A percentile compares a stretch with the other conserved stretches of the same genome.
Evolutionary conservation across 805 yeast genomes (phyloP).

Genomic region (Wickerhamiella azyma): DNA sequence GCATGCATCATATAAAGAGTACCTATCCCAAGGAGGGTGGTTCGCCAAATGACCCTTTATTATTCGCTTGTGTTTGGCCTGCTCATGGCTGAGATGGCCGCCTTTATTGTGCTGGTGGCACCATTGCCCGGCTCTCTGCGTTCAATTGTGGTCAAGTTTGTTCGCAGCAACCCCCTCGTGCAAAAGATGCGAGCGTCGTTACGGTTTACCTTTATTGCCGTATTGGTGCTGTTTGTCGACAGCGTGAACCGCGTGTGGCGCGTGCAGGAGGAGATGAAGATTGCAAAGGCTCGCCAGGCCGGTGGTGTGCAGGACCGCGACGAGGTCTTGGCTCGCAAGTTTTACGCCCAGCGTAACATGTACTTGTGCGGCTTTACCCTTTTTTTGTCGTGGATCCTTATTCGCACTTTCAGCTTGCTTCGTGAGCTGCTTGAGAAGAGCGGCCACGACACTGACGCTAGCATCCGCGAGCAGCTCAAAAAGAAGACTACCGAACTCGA

Average conservation of each 20-base stretch:
- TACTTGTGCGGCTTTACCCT: constrained; percentile 91
- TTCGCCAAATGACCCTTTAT: constrained; percentile 30
- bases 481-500: constrained; percentile 53
- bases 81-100: constrained; percentile 59
- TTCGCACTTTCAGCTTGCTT: constrained; percentile 71
- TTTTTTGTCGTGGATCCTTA: constrained; percentile 72
- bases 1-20: neutral
- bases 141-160: constrained; percentile 46
- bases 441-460: constrained; percentile 37
- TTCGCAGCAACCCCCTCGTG: constrained; percentile 56
- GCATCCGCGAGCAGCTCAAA: constrained; percentile 38
- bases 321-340: constrained; percentile 80
- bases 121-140: constrained; percentile 74
- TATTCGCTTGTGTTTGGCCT: constrained; percentile 50
- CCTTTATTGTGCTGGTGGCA: constrained; percentile 66
- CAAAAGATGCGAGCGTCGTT: constrained; percentile 62
- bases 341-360: constrained; percentile 93
- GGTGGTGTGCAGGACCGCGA: constrained; percentile 43
- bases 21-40: too few species aligned
- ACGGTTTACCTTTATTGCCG: constrained; percentile 72
- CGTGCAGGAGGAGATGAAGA: constrained; percentile 43
- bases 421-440: constrained; percentile 40
- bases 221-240: constrained; percentile 71
- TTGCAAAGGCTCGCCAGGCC: constrained; percentile 20
- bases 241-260: constrained; percentile 70